Percentiles rank a stretch among this genome's conserved stretches.
These are phyloP conservation scores for Irpex sp. DNA, from an alignment of 1,284 basidiomycete genomes.

Conservation along the genomic window DNA sequence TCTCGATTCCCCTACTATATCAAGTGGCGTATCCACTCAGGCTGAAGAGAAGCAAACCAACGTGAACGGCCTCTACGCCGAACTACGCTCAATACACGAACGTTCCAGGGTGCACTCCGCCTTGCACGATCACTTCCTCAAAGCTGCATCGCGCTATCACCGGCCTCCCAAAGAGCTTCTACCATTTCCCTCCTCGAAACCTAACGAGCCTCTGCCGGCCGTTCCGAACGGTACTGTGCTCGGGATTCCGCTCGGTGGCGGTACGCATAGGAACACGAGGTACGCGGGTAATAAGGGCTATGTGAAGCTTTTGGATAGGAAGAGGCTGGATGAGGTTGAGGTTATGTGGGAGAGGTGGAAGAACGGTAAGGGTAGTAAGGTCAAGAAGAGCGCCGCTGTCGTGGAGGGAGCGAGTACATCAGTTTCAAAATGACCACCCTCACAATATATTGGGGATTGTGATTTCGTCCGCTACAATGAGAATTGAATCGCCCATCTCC, in stretches of 20 bases:
- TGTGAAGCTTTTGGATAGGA: conserved; percentile 60
- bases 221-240: conserved; percentile 29
- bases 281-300: conserved; percentile 47
- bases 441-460: too few relatives aligned
- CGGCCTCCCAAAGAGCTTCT: conserved; percentile 30
- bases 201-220: neutral
- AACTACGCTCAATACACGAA: conserved; percentile 54
- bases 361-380: conserved; percentile 51
- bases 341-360: conserved; percentile 78
- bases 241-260: conserved; percentile 73
- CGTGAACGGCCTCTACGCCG: conserved; percentile 46
- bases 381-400: neutral
- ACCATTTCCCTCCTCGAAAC: conserved; percentile 26
- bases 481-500: too few relatives aligned
- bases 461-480: too few relatives aligned
- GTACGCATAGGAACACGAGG: conserved; percentile 46
- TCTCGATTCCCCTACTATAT: conserved; percentile 41
- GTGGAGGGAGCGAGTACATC: neutral
- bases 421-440: neutral
- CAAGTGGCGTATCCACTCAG: neutral
- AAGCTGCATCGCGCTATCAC: conserved; percentile 49
- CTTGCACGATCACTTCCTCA: conserved; percentile 62
- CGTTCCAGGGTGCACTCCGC: conserved; percentile 56
- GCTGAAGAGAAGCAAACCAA: conserved; percentile 4
- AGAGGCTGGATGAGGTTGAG: conserved; percentile 68